phyloP scores from a whole-genome alignment of 2,329 filamentous ascomycete genomes.

The Colletotrichum horii region DNA sequence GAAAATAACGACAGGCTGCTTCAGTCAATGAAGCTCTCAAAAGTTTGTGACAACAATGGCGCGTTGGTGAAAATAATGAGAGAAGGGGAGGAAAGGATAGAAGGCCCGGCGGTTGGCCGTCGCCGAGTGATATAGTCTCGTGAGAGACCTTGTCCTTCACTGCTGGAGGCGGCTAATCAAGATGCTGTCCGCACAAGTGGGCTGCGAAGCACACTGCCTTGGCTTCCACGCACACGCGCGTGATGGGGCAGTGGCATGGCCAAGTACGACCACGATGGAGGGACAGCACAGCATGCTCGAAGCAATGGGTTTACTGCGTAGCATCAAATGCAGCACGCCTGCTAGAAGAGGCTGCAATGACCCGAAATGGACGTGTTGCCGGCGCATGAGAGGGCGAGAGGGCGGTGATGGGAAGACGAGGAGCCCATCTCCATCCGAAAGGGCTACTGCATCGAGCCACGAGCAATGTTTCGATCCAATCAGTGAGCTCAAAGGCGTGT shows the following conservation, averaged over 20 bases:
- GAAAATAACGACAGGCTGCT: conserved; percentile 45
- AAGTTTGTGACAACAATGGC: conserved; percentile 14
- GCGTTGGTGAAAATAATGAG: conserved; percentile 22
- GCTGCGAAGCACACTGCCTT: conserved; percentile 8
- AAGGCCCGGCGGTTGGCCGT: conserved; percentile 6
- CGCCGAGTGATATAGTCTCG: conserved; percentile 16
- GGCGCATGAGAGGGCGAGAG: not conserved
- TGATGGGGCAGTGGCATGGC: not conserved
- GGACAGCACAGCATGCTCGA: not conserved
- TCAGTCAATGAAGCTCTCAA: conserved; percentile 49
- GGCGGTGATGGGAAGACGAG: conserved; percentile 2
- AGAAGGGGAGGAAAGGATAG: conserved; percentile 16
- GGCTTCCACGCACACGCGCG: not conserved
- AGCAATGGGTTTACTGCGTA: not conserved
- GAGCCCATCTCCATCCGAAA: conserved; percentile 4
- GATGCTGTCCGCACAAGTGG: conserved; percentile 3
- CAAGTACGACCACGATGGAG: not conserved
- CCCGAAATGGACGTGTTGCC: conserved; percentile 5
- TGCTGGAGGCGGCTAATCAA: conserved; percentile 12
- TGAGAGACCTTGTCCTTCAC: not conserved
- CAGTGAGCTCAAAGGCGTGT: conserved; percentile 23
- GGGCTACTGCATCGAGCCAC: not conserved
- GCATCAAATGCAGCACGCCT: conserved; percentile 9
- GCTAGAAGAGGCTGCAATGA: conserved; percentile 7
- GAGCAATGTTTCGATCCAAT: conserved; percentile 34